Conservation (phyloP, 2,329 filamentous ascomycete genomes). For the Apiospora pterosperma region DNA sequence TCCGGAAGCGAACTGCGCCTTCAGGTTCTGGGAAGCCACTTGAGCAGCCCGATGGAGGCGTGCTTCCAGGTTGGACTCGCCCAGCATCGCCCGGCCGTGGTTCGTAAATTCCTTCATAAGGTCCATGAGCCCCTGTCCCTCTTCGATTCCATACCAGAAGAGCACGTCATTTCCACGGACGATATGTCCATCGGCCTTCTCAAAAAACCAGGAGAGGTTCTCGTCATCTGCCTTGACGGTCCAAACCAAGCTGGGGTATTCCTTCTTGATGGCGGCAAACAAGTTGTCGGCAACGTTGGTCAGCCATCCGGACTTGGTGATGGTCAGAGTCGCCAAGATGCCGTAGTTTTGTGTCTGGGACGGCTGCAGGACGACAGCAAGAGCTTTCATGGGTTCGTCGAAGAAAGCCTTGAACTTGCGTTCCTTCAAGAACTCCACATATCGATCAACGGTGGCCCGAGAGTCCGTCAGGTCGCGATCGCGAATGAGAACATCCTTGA, state of each 20-base stretch:
- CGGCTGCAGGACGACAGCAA: slow-evolving; percentile 83
- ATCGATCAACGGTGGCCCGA: slow-evolving; percentile 79
- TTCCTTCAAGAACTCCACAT: slow-evolving; percentile 72
- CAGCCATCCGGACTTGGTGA: slow-evolving; percentile 92
- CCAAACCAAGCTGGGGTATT: slow-evolving; percentile 88
- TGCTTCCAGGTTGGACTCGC: slow-evolving; percentile 84
- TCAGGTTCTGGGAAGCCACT: slow-evolving; percentile 56
- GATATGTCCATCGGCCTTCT: slow-evolving; percentile 91
- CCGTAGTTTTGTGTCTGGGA: slow-evolving; percentile 64
- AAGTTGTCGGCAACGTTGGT: slow-evolving; percentile 95
- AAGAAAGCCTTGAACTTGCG: slow-evolving; percentile 90
- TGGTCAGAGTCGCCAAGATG: slow-evolving; percentile 84
- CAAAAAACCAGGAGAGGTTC: slow-evolving; percentile 97
- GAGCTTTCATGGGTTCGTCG: slow-evolving; percentile 88
- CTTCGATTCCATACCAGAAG: slow-evolving; percentile 91
- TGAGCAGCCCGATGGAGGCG: slow-evolving; percentile 75
- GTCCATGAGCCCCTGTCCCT: slow-evolving; percentile 8
- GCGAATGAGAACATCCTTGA: slow-evolving; percentile 79
- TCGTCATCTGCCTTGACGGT: slow-evolving; percentile 96
- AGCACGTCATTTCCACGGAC: slow-evolving; percentile 83
- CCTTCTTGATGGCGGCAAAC: slow-evolving; percentile 89
- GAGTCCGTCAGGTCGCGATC: slow-evolving; percentile 81
- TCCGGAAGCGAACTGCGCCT: slow-evolving; percentile 35
- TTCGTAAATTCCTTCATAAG: slow-evolving; percentile 78
- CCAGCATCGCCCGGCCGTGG: slow-evolving; percentile 82